Evolutionary conservation across 345 rosid genomes (phyloP).

Genomic region (Brassica napus): Da-Ae NC_063440.1:23032501-23033000

Average conservation of each 20-base stretch:
- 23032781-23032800: constrained; percentile 94
- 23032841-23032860: constrained; percentile 92
- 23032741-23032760: constrained; percentile 81
- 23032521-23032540: constrained; percentile 94
- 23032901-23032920: constrained; percentile 95
- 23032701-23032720: constrained; percentile 57
- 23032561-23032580: constrained; percentile 71
- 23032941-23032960: constrained; percentile 92
- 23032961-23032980: constrained; percentile 94
- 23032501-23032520: constrained; percentile 92
- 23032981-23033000: constrained; percentile 20
- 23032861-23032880: constrained; percentile 73
- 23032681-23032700: constrained; percentile 82
- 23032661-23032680: constrained; percentile 79
- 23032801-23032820: constrained; percentile 54
- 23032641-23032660: constrained; percentile 53
- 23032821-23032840: constrained; percentile 82
- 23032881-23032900: constrained; percentile 87
- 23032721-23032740: constrained; percentile 82
- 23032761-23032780: constrained; percentile 90
- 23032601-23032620: constrained; percentile 70
- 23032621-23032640: constrained; percentile 55
- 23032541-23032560: constrained; percentile 85
- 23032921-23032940: constrained; percentile 83
- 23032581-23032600: constrained; percentile 78